These are phyloP conservation scores for Clavispora santaluciae DNA, from an alignment of 805 yeast species.

Conservation along the genomic window DNA sequence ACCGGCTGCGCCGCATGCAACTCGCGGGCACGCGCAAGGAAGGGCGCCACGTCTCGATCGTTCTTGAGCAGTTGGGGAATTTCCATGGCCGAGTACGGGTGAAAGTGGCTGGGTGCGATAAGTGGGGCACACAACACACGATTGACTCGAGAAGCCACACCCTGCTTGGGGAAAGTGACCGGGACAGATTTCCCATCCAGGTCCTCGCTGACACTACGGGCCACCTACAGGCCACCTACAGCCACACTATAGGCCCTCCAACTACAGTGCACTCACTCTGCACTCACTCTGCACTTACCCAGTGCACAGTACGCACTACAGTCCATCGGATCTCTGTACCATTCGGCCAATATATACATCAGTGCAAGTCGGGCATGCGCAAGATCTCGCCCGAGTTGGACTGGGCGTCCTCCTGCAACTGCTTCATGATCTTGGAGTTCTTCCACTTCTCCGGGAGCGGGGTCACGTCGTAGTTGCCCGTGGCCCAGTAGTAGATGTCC, in stretches of 20 bases:
- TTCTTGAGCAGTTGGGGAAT: constrained; percentile 16
- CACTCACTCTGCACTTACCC: no score
- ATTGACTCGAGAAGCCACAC: no score
- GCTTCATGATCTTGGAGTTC: constrained; percentile 54
- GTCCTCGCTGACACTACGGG: no score
- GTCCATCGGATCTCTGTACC: no score
- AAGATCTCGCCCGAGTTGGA: constrained; percentile 68
- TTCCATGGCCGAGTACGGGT: constrained; percentile 1
- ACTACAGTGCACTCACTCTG: no score
- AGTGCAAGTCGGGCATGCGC: constrained; percentile 69
- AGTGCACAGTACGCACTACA: no score
- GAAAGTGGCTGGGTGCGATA: neutral
- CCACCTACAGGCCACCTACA: no score
- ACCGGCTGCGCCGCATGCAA: constrained; percentile 55
- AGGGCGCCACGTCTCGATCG: constrained; percentile 42
- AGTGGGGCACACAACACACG: no score
- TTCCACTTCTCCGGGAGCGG: constrained; percentile 89
- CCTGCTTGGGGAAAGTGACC: no score
- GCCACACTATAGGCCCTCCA: no score
- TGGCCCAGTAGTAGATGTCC: constrained; percentile 99
- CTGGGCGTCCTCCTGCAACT: constrained; percentile 68
- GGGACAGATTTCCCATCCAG: no score
- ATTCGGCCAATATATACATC: neutral
- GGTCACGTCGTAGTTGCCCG: constrained; percentile 71
- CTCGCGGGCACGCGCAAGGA: constrained; percentile 53